These are phyloP conservation scores for Musa itinerans DNA, from an alignment of 176 grass and related monocot species.

Conservation along the genomic window DNA sequence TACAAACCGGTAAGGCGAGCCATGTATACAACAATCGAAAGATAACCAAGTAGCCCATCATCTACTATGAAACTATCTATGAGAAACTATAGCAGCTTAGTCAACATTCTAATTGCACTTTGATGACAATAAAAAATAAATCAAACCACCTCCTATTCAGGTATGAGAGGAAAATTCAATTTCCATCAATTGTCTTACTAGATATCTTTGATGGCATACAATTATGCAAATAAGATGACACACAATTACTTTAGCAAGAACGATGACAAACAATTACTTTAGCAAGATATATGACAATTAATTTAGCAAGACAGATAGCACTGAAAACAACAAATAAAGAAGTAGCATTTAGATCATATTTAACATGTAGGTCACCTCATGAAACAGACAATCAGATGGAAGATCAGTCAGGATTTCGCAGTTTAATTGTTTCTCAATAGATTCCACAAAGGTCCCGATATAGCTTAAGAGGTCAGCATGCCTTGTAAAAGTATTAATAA, in stretches of 20 bases:
- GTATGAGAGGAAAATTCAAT: too few relatives aligned
- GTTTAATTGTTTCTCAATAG: conserved; percentile 45
- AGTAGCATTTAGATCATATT: background rate
- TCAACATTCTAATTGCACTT: background rate
- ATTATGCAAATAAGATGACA: too few relatives aligned
- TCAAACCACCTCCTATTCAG: too few relatives aligned
- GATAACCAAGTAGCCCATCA: background rate
- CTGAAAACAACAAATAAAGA: background rate
- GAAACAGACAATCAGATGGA: conserved; percentile 5
- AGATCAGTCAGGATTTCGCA: conserved; percentile 25
- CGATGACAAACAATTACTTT: too few relatives aligned
- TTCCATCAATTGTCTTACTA: too few relatives aligned
- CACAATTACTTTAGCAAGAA: too few relatives aligned
- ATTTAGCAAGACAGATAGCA: background rate
- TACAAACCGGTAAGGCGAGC: too few relatives aligned
- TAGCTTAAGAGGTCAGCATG: conserved; percentile 52
- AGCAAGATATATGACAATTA: background rate
- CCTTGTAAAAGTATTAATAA: conserved; percentile 43
- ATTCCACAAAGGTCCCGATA: conserved; percentile 63
- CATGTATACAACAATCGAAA: background rate
- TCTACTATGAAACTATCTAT: background rate
- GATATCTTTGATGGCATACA: too few relatives aligned
- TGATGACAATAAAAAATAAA: too few relatives aligned
- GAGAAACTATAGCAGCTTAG: background rate
- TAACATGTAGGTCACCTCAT: conserved; percentile 20